These are phyloP conservation scores for Barnettozyma wickerhamii DNA, from an alignment of 805 yeast genomes.

Conservation along the genomic window DNA sequence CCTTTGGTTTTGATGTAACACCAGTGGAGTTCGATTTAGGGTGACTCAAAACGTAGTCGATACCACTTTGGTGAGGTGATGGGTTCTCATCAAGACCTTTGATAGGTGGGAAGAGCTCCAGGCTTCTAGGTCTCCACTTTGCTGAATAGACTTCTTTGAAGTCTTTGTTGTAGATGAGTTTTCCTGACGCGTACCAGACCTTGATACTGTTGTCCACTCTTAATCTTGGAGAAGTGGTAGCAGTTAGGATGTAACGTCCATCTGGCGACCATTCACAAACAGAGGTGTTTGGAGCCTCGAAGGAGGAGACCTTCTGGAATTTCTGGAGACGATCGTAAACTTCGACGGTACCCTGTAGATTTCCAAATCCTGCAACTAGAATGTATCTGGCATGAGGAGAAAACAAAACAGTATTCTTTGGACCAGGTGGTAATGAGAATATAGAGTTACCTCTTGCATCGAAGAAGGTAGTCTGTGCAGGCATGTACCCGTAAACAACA, in stretches of 20 bases:
- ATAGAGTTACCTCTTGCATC: slow-evolving; percentile 90
- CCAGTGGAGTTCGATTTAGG: slow-evolving; percentile 30
- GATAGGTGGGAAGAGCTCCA: slow-evolving; percentile 30
- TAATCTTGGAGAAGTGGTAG: slow-evolving; percentile 94
- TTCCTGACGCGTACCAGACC: slow-evolving; percentile 90
- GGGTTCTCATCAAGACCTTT: slow-evolving; percentile 49
- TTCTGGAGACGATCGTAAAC: slow-evolving; percentile 88
- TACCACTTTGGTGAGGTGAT: slow-evolving; percentile 66
- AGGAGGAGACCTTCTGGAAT: slow-evolving; percentile 71
- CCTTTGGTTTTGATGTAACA: slow-evolving; percentile 55
- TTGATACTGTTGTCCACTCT: slow-evolving; percentile 95
- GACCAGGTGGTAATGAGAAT: slow-evolving; percentile 77
- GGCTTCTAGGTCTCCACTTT: slow-evolving; percentile 70
- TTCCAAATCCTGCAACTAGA: slow-evolving; percentile 96
- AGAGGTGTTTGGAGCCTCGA: slow-evolving; percentile 93
- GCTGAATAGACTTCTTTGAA: slow-evolving; percentile 77
- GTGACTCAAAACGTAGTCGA: slow-evolving; percentile 41
- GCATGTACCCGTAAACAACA: slow-evolving; percentile 97
- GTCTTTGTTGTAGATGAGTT: slow-evolving; percentile 71
- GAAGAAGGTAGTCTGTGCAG: slow-evolving; percentile 89
- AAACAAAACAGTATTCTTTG: slow-evolving; percentile 85
- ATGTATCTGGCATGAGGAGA: slow-evolving; percentile 93
- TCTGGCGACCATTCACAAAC: slow-evolving; percentile 98
- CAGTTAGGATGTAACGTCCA: slow-evolving; percentile 88
- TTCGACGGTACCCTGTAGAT: slow-evolving; percentile 94